These are phyloP conservation scores for Lavandula angustifolia DNA, from an alignment of 257 asterid species.

Conservation along the genomic window DNA sequence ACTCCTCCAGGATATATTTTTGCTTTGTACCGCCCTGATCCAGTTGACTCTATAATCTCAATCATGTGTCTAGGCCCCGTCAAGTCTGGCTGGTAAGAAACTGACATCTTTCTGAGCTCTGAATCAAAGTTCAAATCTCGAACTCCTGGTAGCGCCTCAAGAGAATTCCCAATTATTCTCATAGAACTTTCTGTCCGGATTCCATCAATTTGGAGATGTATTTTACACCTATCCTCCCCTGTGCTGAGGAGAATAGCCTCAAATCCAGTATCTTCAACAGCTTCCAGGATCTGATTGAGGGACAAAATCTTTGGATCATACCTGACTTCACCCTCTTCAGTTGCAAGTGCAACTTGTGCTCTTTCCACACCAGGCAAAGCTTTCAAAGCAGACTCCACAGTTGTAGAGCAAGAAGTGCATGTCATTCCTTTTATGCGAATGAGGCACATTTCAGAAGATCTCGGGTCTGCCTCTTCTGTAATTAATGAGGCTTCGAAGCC, in stretches of 20 bases:
- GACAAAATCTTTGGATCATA: constrained; percentile 48
- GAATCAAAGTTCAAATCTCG: constrained; percentile 37
- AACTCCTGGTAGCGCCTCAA: constrained; percentile 55
- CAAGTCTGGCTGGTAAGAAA: constrained; percentile 52
- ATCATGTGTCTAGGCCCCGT: constrained; percentile 65
- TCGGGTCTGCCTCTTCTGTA: constrained; percentile 36
- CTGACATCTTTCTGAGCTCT: constrained; percentile 41
- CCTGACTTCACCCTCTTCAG: constrained; percentile 52
- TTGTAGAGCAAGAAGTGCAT: constrained; percentile 58
- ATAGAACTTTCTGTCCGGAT: constrained; percentile 38
- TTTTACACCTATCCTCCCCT: constrained; percentile 41
- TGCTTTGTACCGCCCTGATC: constrained; percentile 47
- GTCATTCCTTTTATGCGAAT: constrained; percentile 54
- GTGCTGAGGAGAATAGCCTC: constrained; percentile 47
- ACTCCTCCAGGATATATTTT: constrained; percentile 49
- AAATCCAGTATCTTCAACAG: constrained; percentile 52
- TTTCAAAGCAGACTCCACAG: constrained; percentile 52
- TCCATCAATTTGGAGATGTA: constrained; percentile 58
- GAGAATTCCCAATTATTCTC: constrained; percentile 41
- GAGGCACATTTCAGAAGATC: constrained; percentile 43
- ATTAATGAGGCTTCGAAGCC: constrained; percentile 53
- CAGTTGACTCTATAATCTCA: constrained; percentile 43
- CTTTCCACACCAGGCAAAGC: constrained; percentile 46
- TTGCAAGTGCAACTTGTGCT: constrained; percentile 59
- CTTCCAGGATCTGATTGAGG: constrained; percentile 35